Conservation (phyloP, 768 basidiomycete genomes). For the Termitomyces sp. region DNA sequence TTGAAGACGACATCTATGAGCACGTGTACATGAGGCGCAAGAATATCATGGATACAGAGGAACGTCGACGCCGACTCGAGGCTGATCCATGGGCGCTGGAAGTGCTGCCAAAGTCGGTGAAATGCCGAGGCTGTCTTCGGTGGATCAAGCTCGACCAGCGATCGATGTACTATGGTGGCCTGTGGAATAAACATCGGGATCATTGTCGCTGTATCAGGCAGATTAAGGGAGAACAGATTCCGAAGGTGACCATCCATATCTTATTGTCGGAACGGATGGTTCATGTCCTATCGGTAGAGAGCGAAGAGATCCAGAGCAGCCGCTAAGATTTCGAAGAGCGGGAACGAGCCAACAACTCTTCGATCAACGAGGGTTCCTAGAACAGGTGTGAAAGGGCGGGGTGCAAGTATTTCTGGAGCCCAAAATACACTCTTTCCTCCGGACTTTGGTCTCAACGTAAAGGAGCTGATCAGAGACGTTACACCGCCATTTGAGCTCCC, state of each 20-base stretch:
- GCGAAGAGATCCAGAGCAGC: background rate
- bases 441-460: too few relatives aligned
- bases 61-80: constrained; percentile 5
- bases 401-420: background rate
- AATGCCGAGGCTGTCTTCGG: constrained; percentile 5
- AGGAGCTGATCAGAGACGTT: background rate
- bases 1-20: background rate
- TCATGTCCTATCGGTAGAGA: background rate
- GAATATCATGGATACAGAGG: constrained; percentile 8
- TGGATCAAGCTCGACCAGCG: constrained; percentile 11
- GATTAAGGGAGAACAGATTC: constrained; percentile 3
- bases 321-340: background rate
- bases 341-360: background rate
- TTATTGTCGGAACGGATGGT: background rate
- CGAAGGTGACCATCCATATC: background rate
- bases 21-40: background rate
- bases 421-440: background rate
- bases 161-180: constrained; percentile 5
- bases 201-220: constrained; percentile 5
- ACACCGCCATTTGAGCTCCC: background rate
- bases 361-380: background rate
- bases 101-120: constrained; percentile 6
- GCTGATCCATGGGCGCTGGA: constrained; percentile 2
- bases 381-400: background rate
- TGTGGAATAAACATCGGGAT: constrained; percentile 8